Conservation (phyloP, 2,329 filamentous ascomycete genomes). For the Cladosporium halotolerans region DNA sequence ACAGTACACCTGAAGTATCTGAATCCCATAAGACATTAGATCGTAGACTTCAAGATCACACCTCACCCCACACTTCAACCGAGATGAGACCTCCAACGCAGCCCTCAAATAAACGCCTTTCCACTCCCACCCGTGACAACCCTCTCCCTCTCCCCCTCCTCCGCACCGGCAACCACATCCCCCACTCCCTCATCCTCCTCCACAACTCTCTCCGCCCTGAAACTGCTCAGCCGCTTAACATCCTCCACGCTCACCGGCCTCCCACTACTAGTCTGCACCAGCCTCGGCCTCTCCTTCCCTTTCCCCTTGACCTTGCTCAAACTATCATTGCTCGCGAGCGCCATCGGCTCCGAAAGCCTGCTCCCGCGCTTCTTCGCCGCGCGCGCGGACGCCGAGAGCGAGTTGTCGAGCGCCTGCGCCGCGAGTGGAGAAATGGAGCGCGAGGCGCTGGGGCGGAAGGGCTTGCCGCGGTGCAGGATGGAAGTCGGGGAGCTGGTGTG, state of each 20-base stretch:
- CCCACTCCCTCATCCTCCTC: conserved; percentile 16
- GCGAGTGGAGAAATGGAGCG: neutral
- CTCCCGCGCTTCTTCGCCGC: conserved; percentile 2
- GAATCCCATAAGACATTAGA: too few relatives aligned
- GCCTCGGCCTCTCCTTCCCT: conserved; percentile 11
- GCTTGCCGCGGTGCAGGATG: neutral
- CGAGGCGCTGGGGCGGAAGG: neutral
- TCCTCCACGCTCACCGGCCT: conserved; percentile 23
- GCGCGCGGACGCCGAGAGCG: neutral
- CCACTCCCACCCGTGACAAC: conserved; percentile 4
- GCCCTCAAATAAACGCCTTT: conserved; percentile 1
- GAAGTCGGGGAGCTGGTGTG: neutral
- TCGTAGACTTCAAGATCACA: too few relatives aligned
- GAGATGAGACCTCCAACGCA: neutral
- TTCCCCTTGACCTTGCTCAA: conserved; percentile 17
- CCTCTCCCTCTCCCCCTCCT: conserved; percentile 5
- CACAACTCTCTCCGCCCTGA: conserved; percentile 20
- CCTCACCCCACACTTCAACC: too few relatives aligned
- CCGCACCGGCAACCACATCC: conserved; percentile 15
- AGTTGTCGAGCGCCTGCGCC: neutral
- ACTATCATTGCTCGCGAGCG: conserved; percentile 25
- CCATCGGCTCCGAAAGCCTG: conserved; percentile 22
- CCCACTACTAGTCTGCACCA: conserved; percentile 17
- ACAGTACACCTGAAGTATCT: too few relatives aligned
- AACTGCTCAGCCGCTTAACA: conserved; percentile 24